Evolutionary conservation across 164 flowering plant genomes (phyloP).

Genomic region (Nymphaea thermarum): DNA sequence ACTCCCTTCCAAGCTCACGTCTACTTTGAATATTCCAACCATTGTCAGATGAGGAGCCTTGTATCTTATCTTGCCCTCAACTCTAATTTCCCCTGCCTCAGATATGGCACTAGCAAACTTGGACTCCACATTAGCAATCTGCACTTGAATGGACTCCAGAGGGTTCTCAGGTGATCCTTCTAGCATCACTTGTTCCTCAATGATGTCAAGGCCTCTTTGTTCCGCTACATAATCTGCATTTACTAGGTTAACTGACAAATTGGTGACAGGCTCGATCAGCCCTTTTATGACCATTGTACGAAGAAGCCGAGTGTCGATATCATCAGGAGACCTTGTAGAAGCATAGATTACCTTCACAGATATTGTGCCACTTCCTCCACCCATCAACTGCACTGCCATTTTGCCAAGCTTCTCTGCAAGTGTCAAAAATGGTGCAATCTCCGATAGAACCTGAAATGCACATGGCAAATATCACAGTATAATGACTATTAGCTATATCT

Average conservation of each 20-base stretch:
- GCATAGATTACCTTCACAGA: conserved; percentile 67
- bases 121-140: conserved; percentile 77
- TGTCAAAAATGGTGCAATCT: conserved; percentile 66
- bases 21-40: conserved; percentile 85
- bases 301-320: conserved; percentile 85
- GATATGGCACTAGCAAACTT: conserved; percentile 82
- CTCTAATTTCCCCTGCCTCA: conserved; percentile 68
- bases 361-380: conserved; percentile 87
- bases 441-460: conserved; percentile 45
- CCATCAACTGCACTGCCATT: conserved; percentile 74
- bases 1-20: conserved; percentile 84
- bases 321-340: conserved; percentile 79
- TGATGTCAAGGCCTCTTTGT: conserved; percentile 66
- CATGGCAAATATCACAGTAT: not conserved
- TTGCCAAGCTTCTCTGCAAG: conserved; percentile 88
- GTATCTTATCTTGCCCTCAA: conserved; percentile 77
- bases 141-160: conserved; percentile 63
- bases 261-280: conserved; percentile 76
- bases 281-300: conserved; percentile 95
- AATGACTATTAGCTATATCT: too few species aligned
- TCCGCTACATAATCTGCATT: conserved; percentile 91
- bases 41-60: conserved; percentile 74
- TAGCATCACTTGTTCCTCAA: conserved; percentile 53
- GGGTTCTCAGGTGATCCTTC: conserved; percentile 87
- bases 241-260: conserved; percentile 68